Evolutionary conservation across 2,329 filamentous ascomycete genomes (phyloP), one percentile per base, ranked within the genome.

Genomic region (Magnaporthales sp.): DNA sequence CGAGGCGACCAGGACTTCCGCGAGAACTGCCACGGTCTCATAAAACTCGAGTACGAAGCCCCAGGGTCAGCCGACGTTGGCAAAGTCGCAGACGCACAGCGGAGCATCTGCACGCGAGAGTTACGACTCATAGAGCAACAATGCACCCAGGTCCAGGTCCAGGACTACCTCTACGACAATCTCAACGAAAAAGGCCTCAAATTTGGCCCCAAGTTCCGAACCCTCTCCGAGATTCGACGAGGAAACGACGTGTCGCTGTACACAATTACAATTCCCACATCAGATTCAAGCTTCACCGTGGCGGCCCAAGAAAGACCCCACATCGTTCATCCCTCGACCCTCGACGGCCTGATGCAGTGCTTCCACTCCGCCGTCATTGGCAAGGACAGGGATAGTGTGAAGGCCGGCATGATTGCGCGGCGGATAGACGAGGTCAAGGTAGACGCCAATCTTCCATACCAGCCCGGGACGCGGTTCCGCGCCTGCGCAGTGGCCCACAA

Each of bases 251-350:
- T 10, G 31, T 32, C 31, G 31, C 31, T 32, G 31, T 32, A 11
- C 31, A 32, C 31, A 8, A 32, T 32, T 9, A 32, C 31, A 10
- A 72, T 85, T 4, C 71, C 73, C 8, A 75, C 84, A 4, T 81
- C 83, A 0, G 79, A 85, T 68, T 86, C 83, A 1, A 80, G 75
- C 69, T 85, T 81, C 65, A 84, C 86, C 70, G 86, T 80, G 67
- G 76, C 80, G 3, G 31, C 31, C 31, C 31, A 8, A 10, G 31
- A 32, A 32, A 32, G 31, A 32, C 31, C 8, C 2, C 73, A 76
- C 69, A 56, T 77, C 9, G 73, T 79, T 1, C 77, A 79, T 65
- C 77, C 77, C 1, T 70, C 73, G 19, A 72, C 77, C 0, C 67
- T 79, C 2, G 77, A 79, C 62, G 70, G 73, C 15, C 63, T 77